Base-by-base conservation (phyloP, 2,329 filamentous ascomycete species). In the Ophiostoma sp. region DNA sequence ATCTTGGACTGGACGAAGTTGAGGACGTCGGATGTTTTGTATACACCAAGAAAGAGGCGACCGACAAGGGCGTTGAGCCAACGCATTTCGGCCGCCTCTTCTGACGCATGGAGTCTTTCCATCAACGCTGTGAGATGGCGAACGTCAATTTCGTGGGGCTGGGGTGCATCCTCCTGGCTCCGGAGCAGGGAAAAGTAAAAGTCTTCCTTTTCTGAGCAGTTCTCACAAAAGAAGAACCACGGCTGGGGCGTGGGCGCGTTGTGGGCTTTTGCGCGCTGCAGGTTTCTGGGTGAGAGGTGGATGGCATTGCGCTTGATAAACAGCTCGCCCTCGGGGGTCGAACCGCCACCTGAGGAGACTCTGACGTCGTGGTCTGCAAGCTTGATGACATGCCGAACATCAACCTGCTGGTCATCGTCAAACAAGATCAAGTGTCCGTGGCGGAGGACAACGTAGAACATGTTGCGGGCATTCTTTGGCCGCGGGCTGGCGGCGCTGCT, bases 381-480 rank as follows among this genome's bases (percentile, higher is more conserved):
- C 0, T 93, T 97, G 68, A 99, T 92, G 67, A 99, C 95, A 79
- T 98, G 93, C 71, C 94, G 90, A 16, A 99, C 95, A 78, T 99
- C 95, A 73, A 97, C 84, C 78, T 98, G 93, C 73, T 96, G 92
- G 67, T 92, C 88, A 75, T 98, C 93, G 76, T 99, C 95, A 78
- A 97, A 99, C 9, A 99, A 87, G 92, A 99, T 97, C 66, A 99
- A 81, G 76, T 98, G 93, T 49, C 94, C 93, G 78, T 97, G 93
- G 90, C 93, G 89, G 70, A 97, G 78, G 64, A 97, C 92, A 66
- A 97, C 91, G 75, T 93, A 97, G 78, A 97, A 97, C 68, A 97
- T 90, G 77, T 97, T 97, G 67, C 91, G 88, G 2, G 90, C 90
- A 72, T 81, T 87, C 77, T 85, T 86, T 27, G 85, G 84, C 70